Evolutionary conservation across 2,329 filamentous ascomycete genomes (phyloP).

Genomic region (Cytospora piceicola): DNA sequence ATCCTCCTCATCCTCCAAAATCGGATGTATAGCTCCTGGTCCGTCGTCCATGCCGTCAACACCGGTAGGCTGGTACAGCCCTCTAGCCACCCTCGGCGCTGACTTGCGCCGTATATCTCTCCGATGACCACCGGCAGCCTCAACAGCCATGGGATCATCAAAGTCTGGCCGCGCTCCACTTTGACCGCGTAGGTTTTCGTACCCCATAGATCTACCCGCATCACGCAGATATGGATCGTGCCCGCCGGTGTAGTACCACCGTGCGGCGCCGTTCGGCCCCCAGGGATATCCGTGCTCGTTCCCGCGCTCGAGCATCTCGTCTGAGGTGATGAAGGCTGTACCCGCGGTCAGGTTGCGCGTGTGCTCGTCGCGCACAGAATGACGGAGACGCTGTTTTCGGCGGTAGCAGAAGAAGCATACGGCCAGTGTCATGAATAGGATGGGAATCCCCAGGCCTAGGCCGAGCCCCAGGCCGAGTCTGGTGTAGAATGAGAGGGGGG

Average conservation of each 20-base stretch:
- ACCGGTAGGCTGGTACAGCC: constrained; percentile 43
- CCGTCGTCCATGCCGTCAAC: constrained; percentile 33
- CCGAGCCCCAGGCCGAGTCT: constrained; percentile 67
- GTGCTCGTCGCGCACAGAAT: constrained; percentile 45
- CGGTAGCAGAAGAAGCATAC: constrained; percentile 52
- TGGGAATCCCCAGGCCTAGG: constrained; percentile 64
- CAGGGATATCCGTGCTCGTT: constrained; percentile 40
- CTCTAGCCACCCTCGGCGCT: constrained; percentile 39
- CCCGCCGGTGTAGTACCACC: constrained; percentile 52
- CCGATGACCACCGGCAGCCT: constrained; percentile 31
- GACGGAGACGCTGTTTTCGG: constrained; percentile 47
- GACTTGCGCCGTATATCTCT: constrained; percentile 37
- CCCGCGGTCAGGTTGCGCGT: constrained; percentile 23
- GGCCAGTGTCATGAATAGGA: constrained; percentile 50
- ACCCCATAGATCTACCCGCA: constrained; percentile 48
- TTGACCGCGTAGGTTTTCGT: constrained; percentile 51
- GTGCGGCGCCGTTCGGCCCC: constrained; percentile 34
- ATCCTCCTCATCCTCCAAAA: constrained; percentile 63
- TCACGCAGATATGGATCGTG: constrained; percentile 47
- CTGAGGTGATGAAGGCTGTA: constrained; percentile 33
- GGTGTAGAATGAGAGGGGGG: constrained; percentile 37
- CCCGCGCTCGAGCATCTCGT: constrained; percentile 53
- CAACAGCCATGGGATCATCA: constrained; percentile 36
- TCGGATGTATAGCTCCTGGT: constrained; percentile 57
- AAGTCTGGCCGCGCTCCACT: constrained; percentile 38